A percentile compares a stretch with the other conserved stretches of the same genome.
Conservation (phyloP, 768 basidiomycete species). For the Mycena filopes region DNA sequence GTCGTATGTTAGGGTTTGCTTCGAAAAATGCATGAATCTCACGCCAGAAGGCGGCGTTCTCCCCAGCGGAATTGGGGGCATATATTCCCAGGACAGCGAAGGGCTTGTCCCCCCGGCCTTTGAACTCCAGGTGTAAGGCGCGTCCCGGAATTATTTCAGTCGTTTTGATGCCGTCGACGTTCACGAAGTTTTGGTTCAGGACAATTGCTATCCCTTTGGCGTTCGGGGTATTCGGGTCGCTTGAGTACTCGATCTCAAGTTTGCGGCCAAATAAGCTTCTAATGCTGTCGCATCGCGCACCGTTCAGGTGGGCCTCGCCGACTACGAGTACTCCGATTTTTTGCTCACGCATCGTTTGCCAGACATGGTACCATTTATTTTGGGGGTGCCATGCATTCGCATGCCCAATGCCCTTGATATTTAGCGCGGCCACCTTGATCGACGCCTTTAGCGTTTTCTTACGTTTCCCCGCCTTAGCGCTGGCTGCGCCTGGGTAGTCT, state of each 20-base stretch:
- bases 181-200: conserved; percentile 42
- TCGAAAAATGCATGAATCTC: conserved; percentile 24
- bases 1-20: conserved; percentile 12
- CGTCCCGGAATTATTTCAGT: conserved; percentile 3
- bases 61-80: conserved; percentile 42
- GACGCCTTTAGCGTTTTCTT: conserved; percentile 10
- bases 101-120: conserved; percentile 29
- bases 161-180: conserved; percentile 21
- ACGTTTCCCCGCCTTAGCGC: background rate
- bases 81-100: conserved; percentile 47
- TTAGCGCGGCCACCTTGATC: background rate
- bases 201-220: conserved; percentile 45
- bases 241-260: conserved; percentile 34
- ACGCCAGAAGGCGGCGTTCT: conserved; percentile 46
- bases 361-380: too few relatives aligned
- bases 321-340: too few relatives aligned
- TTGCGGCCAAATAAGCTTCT: conserved; percentile 8
- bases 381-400: background rate
- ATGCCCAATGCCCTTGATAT: conserved; percentile 10
- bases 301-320: too few relatives aligned
- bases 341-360: too few relatives aligned
- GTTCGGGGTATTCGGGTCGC: conserved; percentile 33
- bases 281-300: conserved; percentile 19
- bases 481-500: too few relatives aligned
- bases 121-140: background rate